Base-by-base conservation (phyloP, 345 rosid species). In the Linum trigynum region DNA sequence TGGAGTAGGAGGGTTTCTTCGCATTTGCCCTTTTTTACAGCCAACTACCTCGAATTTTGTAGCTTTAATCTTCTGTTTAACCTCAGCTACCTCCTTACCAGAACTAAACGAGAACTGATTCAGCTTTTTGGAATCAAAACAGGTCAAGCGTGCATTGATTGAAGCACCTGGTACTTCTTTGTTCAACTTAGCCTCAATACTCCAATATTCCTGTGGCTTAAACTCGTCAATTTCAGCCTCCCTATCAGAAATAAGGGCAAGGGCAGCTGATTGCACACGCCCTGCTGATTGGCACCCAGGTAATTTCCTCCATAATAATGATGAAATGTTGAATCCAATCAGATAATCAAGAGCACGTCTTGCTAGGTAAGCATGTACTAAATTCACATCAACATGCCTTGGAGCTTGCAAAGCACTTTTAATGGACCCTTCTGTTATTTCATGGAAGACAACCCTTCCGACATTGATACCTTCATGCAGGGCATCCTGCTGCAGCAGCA, bases 231-330 rank as follows among this genome's bases (percentile, higher is more conserved):
- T 82, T 78, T 94, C 97, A 75, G 73, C 76, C 81, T 94, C 99
- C 79, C 95, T 83, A 71, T 90, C 99, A 80, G 89, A 88, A 71
- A 88, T 71, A 70, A 94, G 96, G 70, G 92, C 81, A 67, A 94
- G 71, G 45, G 99, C 99, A 75, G 97, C 96, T 74, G 99, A 94
- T 68, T 94, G 99, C 75, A 94, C 99, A 69, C 99, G 83, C 41
- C 99, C 99, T 42, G 97, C 97, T 72, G 99, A 94, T 38, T 82
- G 97, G 78, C 99, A 94, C 69, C 97, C 97, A 0, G 99, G 99
- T 71, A 94, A 77, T 75, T 88, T 94, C 83, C 89, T 85, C 99
- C 99, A 94, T 62, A 94, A 76, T 59, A 94, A 80, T 16, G 97
- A 97, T 64, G 97, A 94, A 66, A 94, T 88, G 67, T 86, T 94